These are phyloP conservation scores for Phytophthora vignae DNA, from an alignment of 352 stramenopile genomes.

Conservation along the genomic window DNA sequence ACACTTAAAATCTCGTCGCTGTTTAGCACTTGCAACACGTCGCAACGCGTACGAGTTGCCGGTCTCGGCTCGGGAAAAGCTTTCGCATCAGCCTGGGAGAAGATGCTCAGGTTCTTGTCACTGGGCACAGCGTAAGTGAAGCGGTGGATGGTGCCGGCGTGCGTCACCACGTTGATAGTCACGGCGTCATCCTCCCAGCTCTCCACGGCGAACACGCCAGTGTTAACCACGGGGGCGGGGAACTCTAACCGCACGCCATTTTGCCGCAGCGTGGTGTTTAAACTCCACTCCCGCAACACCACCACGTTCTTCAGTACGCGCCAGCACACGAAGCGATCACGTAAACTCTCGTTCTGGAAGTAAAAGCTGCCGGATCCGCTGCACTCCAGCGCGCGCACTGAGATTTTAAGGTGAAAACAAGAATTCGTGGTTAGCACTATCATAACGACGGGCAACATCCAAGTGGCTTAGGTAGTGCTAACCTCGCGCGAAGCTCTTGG, in stretches of 20 bases:
- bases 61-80: conserved; percentile 53
- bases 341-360: conserved; percentile 74
- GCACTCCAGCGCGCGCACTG: conserved; percentile 74
- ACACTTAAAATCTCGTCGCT: conserved; percentile 69
- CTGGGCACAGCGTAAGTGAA: conserved; percentile 61
- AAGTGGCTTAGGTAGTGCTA: not conserved
- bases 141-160: conserved; percentile 74
- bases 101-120: conserved; percentile 55
- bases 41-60: conserved; percentile 42
- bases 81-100: conserved; percentile 52
- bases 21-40: conserved; percentile 59
- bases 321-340: conserved; percentile 80
- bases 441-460: conserved; percentile 3
- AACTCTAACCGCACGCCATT: conserved; percentile 73
- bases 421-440: conserved; percentile 25
- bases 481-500: conserved; percentile 69
- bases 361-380: conserved; percentile 75
- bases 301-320: conserved; percentile 79
- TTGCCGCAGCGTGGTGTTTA: conserved; percentile 61
- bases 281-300: conserved; percentile 77
- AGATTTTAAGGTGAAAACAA: conserved; percentile 1
- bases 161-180: conserved; percentile 68
- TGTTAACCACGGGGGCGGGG: conserved; percentile 60
- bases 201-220: conserved; percentile 67
- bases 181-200: conserved; percentile 67